A percentile compares a stretch with the other conserved stretches of the same genome.
phyloP scores from a whole-genome alignment of 2,329 filamentous ascomycete genomes.

The Trichoderma sp. region DNA sequence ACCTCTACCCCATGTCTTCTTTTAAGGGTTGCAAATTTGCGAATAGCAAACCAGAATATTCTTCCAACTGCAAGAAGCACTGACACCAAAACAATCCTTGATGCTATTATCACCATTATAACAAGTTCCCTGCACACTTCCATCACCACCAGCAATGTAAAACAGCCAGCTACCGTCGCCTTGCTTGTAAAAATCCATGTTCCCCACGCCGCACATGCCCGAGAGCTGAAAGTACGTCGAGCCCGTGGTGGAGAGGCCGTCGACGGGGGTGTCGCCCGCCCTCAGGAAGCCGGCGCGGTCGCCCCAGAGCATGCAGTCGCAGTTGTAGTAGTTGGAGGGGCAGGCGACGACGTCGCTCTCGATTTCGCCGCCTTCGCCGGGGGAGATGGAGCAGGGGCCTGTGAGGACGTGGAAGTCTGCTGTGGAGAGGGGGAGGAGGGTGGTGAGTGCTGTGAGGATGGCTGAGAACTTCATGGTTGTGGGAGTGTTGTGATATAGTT shows the following conservation, averaged over 20 bases:
- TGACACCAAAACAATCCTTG: not conserved
- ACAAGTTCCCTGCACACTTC: not conserved
- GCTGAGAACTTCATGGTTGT: not conserved
- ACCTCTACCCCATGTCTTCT: not conserved
- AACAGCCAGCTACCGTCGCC: not conserved
- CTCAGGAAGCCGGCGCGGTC: not conserved
- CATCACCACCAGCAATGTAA: not conserved
- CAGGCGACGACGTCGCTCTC: not conserved
- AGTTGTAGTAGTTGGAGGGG: conserved; percentile 3
- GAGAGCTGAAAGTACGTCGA: not conserved
- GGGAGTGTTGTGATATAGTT: not conserved
- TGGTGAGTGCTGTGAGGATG: not conserved
- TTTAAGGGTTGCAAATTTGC: not conserved
- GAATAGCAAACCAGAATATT: not conserved
- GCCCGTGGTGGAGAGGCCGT: not conserved
- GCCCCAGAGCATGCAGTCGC: not conserved
- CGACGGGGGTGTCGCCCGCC: not conserved
- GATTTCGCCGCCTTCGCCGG: not conserved
- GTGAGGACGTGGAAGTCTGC: conserved; percentile 9
- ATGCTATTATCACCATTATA: not conserved
- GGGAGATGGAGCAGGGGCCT: not conserved
- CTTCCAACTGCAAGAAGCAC: not conserved
- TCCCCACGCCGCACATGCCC: not conserved
- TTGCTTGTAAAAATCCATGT: conserved; percentile 4
- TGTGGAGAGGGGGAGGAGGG: not conserved